Evolutionary conservation across 1,284 basidiomycete genomes (phyloP).

Genomic region (Phellinidium pouzarii): DNA sequence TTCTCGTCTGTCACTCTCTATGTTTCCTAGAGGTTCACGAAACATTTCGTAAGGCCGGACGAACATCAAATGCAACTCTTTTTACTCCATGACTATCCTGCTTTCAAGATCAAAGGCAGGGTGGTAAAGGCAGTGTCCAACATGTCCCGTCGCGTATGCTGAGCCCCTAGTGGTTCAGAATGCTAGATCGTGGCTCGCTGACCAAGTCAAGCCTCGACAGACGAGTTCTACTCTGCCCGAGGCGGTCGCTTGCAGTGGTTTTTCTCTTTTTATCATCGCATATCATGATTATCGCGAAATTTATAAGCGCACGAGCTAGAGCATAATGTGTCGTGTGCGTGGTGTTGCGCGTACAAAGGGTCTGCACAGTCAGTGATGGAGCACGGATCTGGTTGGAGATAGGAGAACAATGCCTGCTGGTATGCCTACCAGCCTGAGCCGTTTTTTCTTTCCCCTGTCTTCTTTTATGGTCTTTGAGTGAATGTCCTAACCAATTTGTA

Average conservation of each 20-base stretch:
- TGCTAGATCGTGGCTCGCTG: constrained; percentile 21
- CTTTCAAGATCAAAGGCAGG: constrained; percentile 26
- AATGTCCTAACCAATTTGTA: constrained; percentile 10
- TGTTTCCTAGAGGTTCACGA: constrained; percentile 31
- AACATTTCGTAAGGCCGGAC: constrained; percentile 43
- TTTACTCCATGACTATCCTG: constrained; percentile 27
- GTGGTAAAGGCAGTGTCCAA: constrained; percentile 40
- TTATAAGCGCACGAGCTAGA: constrained; percentile 32
- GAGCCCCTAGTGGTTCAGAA: constrained; percentile 5
- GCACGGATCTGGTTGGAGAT: constrained; percentile 23
- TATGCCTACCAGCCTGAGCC: constrained; percentile 26
- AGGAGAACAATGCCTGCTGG: constrained; percentile 30
- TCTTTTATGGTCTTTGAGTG: neutral
- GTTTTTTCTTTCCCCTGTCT: too few relatives aligned
- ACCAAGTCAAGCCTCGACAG: constrained; percentile 29
- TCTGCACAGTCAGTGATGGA: constrained; percentile 24
- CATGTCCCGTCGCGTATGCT: constrained; percentile 19
- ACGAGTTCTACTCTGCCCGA: constrained; percentile 22
- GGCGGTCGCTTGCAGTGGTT: constrained; percentile 41
- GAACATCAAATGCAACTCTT: constrained; percentile 30
- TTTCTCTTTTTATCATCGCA: constrained; percentile 24
- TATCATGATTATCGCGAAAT: constrained; percentile 23
- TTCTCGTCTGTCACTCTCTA: constrained; percentile 36
- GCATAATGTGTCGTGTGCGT: constrained; percentile 30
- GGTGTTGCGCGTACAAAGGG: constrained; percentile 36